Evolutionary conservation across 2,329 filamentous ascomycete species (phyloP), one percentile per base, ranked within the genome.

Genomic region (Fusarium siculi): DNA sequence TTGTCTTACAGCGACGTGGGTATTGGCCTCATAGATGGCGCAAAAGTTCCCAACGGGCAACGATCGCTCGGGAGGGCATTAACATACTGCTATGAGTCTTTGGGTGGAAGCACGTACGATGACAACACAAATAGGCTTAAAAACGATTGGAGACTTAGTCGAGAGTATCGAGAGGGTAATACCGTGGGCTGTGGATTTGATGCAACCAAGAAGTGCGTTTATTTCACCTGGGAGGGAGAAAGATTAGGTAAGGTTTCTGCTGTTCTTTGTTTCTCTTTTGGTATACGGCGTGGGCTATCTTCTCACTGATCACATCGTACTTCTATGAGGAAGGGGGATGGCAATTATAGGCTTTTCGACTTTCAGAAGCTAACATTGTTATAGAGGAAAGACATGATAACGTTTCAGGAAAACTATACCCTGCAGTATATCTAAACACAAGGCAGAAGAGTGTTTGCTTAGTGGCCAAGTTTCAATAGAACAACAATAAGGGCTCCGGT

Each of bases 261-360:
- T 23, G 15, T 23, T 43, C 9, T 18, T 43, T 23, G 4, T 23
- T 11, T 23, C 18, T 21, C 28, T 28, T 28, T 18, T 39, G 10
- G 3, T 39, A 12, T 23, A 5, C 4, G n/a, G n/a, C 6, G 7
- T 23, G 15, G 23, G 9, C 2, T 18, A 43, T 23, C 2, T 8
- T 12, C 15, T 23, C 1, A 23, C 16, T 10, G 2, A 18, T 18
- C 9, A 8, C 7, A 43, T 43, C 9, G 11, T 12, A 11, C 0
- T 43, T 12, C 2, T 23, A 43, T 23, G 15, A 6, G 16, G 7
- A 7, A 15, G 9, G 4, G 15, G 9, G 23, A 15, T 28, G 40
- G 15, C 2, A 5, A 23, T 43, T 11, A 1, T 11, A 18, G n/a
- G 15, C 23, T 23, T 6, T 23, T 23, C 7, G 15, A 23, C n/a